Base-by-base conservation (phyloP, 495 filamentous ascomycete genomes). In the Thermochaetoides thermophila region DNA sequence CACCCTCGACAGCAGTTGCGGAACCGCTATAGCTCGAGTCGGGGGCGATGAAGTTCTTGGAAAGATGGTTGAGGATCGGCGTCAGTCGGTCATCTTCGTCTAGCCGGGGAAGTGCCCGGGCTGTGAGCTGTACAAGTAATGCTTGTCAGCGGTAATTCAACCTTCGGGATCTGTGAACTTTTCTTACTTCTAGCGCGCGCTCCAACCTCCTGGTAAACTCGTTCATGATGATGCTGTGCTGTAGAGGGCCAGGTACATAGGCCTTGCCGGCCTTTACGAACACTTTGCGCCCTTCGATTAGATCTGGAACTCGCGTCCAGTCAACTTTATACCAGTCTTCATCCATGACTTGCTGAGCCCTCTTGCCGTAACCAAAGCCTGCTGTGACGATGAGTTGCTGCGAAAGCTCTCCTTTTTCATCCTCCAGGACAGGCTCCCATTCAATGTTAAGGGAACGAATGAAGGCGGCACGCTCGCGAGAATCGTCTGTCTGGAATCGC, bases 81-180 rank as follows among this genome's bases (percentile, higher is more conserved):
- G 81, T 80, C 12, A 99, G 71, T 21, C 91, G 81, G 55, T 95
- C 85, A 50, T 99, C 89, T 61, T 99, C 91, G 48, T 99, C 91
- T 12, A 99, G 68, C 1, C 85, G 76, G 0, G 91, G 91, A 5
- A 96, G 68, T 4, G 84, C 84, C 27, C 86, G 78, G 17, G 84
- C 77, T 5, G 91, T 93, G 18, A 87, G 65, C 77, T 87, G 36
- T 13, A 29, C 10, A 29, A 15, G n/a, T n/a, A 13, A n/a, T 11
- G 22, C 4, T 3, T n/a, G 24, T 55, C 12, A 54, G 37, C 18
- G 17, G 17, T 4, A 27, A 25, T 32, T 25, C 8, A 29, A 25
- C 7, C 19, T 10, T 4, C n/a, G 11, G 17, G 7, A 33, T 26
- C n/a, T n/a, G n/a, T n/a, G n/a, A n/a, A n/a, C n/a, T n/a, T n/a